Evolutionary conservation across 768 basidiomycete species (phyloP), one percentile per base, ranked within the genome.

Genomic region (Crucibulum laeve): DNA sequence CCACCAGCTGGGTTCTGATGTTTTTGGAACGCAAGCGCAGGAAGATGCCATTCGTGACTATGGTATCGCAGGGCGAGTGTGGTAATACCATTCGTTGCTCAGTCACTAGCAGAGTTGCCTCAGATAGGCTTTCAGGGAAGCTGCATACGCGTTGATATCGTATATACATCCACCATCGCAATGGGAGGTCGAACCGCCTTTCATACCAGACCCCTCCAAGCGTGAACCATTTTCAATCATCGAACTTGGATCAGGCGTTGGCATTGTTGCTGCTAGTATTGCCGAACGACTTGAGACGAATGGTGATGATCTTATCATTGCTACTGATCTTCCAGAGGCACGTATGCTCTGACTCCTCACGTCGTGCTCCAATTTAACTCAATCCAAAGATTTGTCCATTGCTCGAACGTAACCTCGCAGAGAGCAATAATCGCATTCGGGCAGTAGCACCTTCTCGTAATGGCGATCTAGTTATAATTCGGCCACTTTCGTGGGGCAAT

Each of bases 41-140:
- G 65, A 65, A 44, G 59, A 69, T 13, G 79, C 84, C 4, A 92
- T 92, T 42, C 62, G 69, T 13, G 67, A 67, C 51, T 91, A 85
- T 57, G 89, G 90, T 4, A 92, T 93, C 44, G 91, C 89, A 5
- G 87, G 89, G 24, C 72, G 87, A 61, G 80, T 93, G 37, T 92
- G 90, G 91, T 87, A 70, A 69, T 13, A n/a, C 8, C 15, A 8
- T 26, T 26, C 14, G 15, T 23, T 32, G 15, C 19, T n/a, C 7
- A 19, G 18, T 10, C 1, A 15, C 18, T 40, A 40, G 6, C 11
- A 21, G 18, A n/a, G 7, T 8, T 4, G 19, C 19, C 22, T 25
- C 15, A 38, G 34, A 22, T 34, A 33, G 28, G 15, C 17, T 48
- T 44, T 36, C 57, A 90, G 87, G 89, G 87, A 91, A 63, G 83